A percentile compares a stretch with the other conserved stretches of the same genome.
Conservation (phyloP, 2,329 filamentous ascomycete genomes). For the Ophiostoma quercus region DNA sequence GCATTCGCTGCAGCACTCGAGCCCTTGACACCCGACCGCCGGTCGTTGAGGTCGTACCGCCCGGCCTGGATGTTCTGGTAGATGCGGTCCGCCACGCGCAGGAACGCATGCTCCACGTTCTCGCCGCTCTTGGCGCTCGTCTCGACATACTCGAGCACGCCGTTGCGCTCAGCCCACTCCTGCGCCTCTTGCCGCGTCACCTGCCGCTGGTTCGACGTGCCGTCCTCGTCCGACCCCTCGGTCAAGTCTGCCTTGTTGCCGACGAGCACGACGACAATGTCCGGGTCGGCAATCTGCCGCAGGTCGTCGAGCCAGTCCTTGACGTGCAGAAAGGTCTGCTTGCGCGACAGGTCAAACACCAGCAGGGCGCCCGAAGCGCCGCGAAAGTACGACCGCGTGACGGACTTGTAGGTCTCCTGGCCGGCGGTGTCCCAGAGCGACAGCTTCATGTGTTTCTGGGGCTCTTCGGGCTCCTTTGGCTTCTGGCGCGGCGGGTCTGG, state of each 20-base stretch:
- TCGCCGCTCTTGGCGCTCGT: slow-evolving; percentile 94
- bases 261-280: slow-evolving; percentile 89
- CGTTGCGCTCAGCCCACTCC: slow-evolving; percentile 81
- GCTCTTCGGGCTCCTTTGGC: slow-evolving; percentile 27
- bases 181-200: slow-evolving; percentile 79
- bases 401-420: slow-evolving; percentile 95
- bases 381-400: slow-evolving; percentile 89
- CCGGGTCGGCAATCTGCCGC: slow-evolving; percentile 88
- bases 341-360: slow-evolving; percentile 89
- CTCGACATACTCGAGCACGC: slow-evolving; percentile 89
- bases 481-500: slow-evolving; percentile 44
- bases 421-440: slow-evolving; percentile 94
- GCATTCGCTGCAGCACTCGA: slow-evolving; percentile 36
- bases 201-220: slow-evolving; percentile 60
- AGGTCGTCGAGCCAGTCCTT: slow-evolving; percentile 93
- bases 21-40: slow-evolving; percentile 85
- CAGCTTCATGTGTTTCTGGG: slow-evolving; percentile 81
- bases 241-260: slow-evolving; percentile 92
- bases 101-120: slow-evolving; percentile 87
- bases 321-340: slow-evolving; percentile 78
- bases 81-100: slow-evolving; percentile 90
- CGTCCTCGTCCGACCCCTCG: slow-evolving; percentile 32
- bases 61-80: slow-evolving; percentile 95
- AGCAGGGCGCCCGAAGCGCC: slow-evolving; percentile 68
- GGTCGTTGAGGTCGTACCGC: slow-evolving; percentile 88